Evolutionary conservation across 2,329 filamentous ascomycete genomes (phyloP).

Genomic region (Rosellinia necatrix): DNA sequence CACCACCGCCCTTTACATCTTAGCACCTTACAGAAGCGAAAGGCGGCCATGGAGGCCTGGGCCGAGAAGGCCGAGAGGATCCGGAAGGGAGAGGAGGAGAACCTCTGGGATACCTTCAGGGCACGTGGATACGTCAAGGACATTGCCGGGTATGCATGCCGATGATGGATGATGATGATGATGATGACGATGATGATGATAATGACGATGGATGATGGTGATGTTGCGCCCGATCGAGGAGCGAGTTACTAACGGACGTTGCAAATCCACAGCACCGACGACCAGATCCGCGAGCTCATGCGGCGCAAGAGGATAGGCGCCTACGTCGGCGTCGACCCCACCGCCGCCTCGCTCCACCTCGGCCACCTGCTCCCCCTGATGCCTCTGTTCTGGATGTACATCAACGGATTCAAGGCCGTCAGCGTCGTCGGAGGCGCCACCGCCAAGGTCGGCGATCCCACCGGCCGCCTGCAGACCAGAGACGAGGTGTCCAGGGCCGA

Average conservation of each 20-base stretch:
- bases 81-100: slow-evolving; percentile 51
- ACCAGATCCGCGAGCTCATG: slow-evolving; percentile 66
- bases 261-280: slow-evolving; percentile 28
- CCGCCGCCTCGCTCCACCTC: slow-evolving; percentile 77
- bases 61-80: slow-evolving; percentile 52
- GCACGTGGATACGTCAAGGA: slow-evolving; percentile 77
- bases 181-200: too few relatives aligned
- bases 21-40: slow-evolving; percentile 51
- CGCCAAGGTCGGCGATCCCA: slow-evolving; percentile 78
- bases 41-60: slow-evolving; percentile 53
- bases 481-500: slow-evolving; percentile 56
- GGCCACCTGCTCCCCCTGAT: slow-evolving; percentile 82
- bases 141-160: slow-evolving; percentile 72
- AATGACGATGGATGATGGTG: too few relatives aligned
- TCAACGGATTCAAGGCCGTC: slow-evolving; percentile 71
- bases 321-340: slow-evolving; percentile 84
- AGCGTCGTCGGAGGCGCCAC: slow-evolving; percentile 76
- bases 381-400: slow-evolving; percentile 83
- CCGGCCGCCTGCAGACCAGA: slow-evolving; percentile 67
- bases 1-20: slow-evolving; percentile 45
- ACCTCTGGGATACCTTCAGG: slow-evolving; percentile 68
- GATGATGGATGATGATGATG: too few relatives aligned
- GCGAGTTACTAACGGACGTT: slow-evolving; percentile 6
- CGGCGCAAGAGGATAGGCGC: slow-evolving; percentile 68
- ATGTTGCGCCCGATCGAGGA: too few relatives aligned